Base-by-base conservation (phyloP, 2,329 filamentous ascomycete species). In the Trichoderma sp. region DNA sequence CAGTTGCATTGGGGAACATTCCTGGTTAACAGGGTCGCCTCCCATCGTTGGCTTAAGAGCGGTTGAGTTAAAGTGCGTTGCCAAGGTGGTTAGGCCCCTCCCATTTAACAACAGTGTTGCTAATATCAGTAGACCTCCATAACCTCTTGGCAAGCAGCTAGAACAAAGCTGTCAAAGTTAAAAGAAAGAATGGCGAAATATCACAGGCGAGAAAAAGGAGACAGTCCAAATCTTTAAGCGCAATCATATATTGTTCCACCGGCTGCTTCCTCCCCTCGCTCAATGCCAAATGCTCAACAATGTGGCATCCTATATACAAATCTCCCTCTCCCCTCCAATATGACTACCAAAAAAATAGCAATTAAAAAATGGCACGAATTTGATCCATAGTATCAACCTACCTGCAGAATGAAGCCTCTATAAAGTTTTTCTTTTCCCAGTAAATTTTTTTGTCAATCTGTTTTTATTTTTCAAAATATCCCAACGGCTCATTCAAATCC, bases 391-490 rank as follows among this genome's bases (percentile, higher is more conserved):
- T 38, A 73, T 73, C 60, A 73, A 65, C 38, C 41, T 56, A 29
- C 69, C 60, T 27, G 45, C 41, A 73, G n/a, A 64, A 73, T 56
- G 60, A 65, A 56, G 60, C 59, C 60, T 73, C 71, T 73, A 73
- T 73, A 65, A 65, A 33, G 2, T 66, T 31, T 62, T 33, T 62
- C 7, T 50, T 21, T 53, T 56, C 60, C 60, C 60, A 63, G 31
- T 29, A 56, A 9, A 38, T 64, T 24, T 24, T 12, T 38, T 64
- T 16, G 41, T 29, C 8, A 12, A 24, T n/a, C 31, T 53, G 31
- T n/a, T 53, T 53, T 65, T 64, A n/a, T 65, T 64, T 63, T 63
- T 18, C 18, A 53, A 56, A 56, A 56, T 56, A 21, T 21, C 31
- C 60, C 21, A 38, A 56, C n/a, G 21, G 16, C 29, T 24, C 16